These are phyloP conservation scores for Malus sieversii DNA, from an alignment of 306 rosid genomes.

Conservation along the genomic window DNA sequence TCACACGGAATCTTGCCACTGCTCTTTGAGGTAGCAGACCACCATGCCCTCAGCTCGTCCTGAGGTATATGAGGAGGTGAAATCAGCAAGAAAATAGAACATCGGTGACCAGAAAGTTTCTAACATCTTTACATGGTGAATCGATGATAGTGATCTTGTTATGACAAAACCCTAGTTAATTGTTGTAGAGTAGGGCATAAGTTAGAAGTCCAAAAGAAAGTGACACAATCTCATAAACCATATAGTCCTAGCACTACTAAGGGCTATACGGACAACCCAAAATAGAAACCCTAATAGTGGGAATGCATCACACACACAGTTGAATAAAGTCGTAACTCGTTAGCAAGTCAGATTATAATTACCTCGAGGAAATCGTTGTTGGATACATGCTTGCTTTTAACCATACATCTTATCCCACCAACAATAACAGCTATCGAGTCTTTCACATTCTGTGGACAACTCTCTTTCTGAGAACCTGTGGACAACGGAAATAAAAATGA, in stretches of 20 bases:
- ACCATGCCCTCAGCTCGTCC: constrained; percentile 95
- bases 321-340: neutral
- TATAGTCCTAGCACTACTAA: neutral
- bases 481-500: constrained; percentile 10
- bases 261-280: neutral
- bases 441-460: constrained; percentile 24
- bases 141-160: neutral
- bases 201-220: neutral
- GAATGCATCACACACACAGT: neutral
- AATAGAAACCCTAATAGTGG: neutral
- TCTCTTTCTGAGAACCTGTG: constrained; percentile 41
- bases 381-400: constrained; percentile 61
- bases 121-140: neutral
- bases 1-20: constrained; percentile 42
- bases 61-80: constrained; percentile 17
- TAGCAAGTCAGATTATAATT: constrained; percentile 11
- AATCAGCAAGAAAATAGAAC: neutral
- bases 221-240: neutral
- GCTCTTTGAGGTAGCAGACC: constrained; percentile 44
- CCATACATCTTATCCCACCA: constrained; percentile 54
- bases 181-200: neutral
- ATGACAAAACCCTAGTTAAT: neutral
- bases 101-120: neutral
- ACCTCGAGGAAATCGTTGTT: constrained; percentile 94
- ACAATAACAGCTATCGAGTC: constrained; percentile 49